phyloP scores from a whole-genome alignment of 1,284 basidiomycete genomes.

The Polyporus tsugae region DNA sequence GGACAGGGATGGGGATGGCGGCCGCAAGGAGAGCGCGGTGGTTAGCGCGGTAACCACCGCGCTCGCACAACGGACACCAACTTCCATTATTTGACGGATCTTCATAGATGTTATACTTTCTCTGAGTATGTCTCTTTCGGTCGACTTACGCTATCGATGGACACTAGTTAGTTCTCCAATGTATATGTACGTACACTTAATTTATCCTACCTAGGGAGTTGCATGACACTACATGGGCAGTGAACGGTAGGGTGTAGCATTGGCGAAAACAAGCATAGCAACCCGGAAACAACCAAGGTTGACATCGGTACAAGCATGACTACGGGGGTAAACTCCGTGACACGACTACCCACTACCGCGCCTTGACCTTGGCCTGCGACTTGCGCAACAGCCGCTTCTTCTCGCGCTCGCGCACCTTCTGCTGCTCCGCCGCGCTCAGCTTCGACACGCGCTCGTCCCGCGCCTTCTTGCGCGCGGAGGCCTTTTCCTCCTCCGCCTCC shows the following conservation, averaged over 20 bases:
- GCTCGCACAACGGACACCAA: conserved; percentile 24
- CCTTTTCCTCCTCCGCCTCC: conserved; percentile 75
- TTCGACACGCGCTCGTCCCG: conserved; percentile 70
- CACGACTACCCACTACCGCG: conserved; percentile 45
- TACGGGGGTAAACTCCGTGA: background rate
- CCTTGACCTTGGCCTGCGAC: conserved; percentile 67
- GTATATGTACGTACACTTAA: conserved; percentile 40
- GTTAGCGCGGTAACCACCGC: conserved; percentile 27
- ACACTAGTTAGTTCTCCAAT: conserved; percentile 30
- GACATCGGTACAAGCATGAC: background rate
- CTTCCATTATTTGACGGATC: conserved; percentile 12
- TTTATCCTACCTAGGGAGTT: conserved; percentile 29
- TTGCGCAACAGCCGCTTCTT: conserved; percentile 76
- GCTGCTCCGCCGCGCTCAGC: conserved; percentile 83
- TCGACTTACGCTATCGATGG: conserved; percentile 27
- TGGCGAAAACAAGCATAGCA: background rate
- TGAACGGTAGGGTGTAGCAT: background rate
- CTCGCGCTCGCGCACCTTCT: conserved; percentile 84
- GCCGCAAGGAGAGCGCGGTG: conserved; percentile 14
- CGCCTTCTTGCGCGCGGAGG: conserved; percentile 78
- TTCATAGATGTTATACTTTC: background rate
- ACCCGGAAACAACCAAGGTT: background rate
- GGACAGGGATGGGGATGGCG: background rate
- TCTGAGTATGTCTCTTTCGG: conserved; percentile 13
- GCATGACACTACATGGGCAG: conserved; percentile 14